Conservation (phyloP, 75 land plant species). For the Cupressus sempervirens region DNA sequence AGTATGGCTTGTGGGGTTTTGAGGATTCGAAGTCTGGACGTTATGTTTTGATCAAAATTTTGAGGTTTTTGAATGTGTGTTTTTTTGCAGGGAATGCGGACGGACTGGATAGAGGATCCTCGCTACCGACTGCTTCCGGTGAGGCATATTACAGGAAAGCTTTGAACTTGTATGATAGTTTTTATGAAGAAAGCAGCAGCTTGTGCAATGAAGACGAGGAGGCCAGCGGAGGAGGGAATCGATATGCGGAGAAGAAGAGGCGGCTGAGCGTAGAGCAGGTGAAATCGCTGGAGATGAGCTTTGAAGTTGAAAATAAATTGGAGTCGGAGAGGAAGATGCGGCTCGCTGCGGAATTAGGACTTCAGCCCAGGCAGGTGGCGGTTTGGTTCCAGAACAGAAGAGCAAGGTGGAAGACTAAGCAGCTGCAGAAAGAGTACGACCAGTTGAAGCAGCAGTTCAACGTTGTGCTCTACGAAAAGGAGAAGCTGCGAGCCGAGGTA, state of each 20-base stretch:
- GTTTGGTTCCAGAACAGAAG: constrained; percentile 23
- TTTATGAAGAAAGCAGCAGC: constrained; percentile 4
- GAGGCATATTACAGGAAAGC: neutral
- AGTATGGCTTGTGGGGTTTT: neutral
- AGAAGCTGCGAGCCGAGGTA: constrained; percentile 2
- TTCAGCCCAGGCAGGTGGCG: constrained; percentile 24
- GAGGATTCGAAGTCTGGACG: neutral
- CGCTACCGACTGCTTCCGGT: neutral
- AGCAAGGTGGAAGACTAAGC: constrained; percentile 19
- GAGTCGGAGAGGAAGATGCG: constrained; percentile 12
- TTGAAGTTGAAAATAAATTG: constrained; percentile 2
- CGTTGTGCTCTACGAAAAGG: neutral
- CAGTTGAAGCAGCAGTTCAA: constrained; percentile 3
- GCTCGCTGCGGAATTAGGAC: constrained; percentile 22
- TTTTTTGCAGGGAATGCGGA: neutral
- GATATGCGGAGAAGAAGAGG: neutral
- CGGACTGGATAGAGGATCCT: neutral
- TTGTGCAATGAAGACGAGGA: constrained; percentile 1
- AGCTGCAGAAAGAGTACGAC: constrained; percentile 1
- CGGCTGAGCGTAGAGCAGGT: constrained; percentile 11
- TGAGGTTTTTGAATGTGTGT: neutral
- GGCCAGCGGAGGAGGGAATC: neutral
- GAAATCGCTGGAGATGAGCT: constrained; percentile 10
- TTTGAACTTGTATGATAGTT: neutral
- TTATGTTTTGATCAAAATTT: too few relatives aligned